phyloP scores from a whole-genome alignment of 2,329 filamentous ascomycete species.

The Coniochaeta sp. region DNA sequence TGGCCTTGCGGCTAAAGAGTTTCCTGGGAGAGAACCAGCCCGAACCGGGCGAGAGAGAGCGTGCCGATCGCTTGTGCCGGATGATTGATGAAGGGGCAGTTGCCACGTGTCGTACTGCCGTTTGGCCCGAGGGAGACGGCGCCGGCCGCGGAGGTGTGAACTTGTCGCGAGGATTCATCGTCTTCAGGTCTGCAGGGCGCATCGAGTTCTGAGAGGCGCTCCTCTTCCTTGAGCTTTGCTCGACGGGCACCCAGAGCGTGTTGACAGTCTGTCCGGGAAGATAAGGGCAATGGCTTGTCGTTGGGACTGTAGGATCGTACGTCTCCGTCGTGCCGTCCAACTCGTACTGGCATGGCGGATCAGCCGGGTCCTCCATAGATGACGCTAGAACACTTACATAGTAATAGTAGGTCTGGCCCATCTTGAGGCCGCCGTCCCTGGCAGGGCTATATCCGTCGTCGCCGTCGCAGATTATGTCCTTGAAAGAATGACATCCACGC shows the following conservation, averaged over 20 bases:
- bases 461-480: conserved; percentile 78
- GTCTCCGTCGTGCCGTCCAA: conserved; percentile 71
- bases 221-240: conserved; percentile 52
- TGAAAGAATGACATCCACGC: conserved; percentile 82
- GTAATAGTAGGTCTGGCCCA: conserved; percentile 93
- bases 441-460: conserved; percentile 45
- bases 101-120: conserved; percentile 25
- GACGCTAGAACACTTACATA: conserved; percentile 55
- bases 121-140: conserved; percentile 35
- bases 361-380: conserved; percentile 10
- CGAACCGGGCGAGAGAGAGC: conserved; percentile 41
- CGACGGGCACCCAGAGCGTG: conserved; percentile 70
- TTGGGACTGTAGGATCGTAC: conserved; percentile 64
- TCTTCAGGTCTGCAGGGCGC: conserved; percentile 53
- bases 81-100: conserved; percentile 23
- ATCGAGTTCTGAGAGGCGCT: conserved; percentile 61
- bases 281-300: conserved; percentile 74
- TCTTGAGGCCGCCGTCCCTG: conserved; percentile 75
- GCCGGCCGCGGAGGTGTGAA: conserved; percentile 62
- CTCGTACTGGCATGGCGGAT: conserved; percentile 59
- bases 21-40: conserved; percentile 40
- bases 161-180: conserved; percentile 72
- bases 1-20: conserved; percentile 38
- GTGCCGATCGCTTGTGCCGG: conserved; percentile 28
- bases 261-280: conserved; percentile 86